phyloP scores from a whole-genome alignment of 306 rosid genomes.

The Herpetospermum pedunculosum region DNA sequence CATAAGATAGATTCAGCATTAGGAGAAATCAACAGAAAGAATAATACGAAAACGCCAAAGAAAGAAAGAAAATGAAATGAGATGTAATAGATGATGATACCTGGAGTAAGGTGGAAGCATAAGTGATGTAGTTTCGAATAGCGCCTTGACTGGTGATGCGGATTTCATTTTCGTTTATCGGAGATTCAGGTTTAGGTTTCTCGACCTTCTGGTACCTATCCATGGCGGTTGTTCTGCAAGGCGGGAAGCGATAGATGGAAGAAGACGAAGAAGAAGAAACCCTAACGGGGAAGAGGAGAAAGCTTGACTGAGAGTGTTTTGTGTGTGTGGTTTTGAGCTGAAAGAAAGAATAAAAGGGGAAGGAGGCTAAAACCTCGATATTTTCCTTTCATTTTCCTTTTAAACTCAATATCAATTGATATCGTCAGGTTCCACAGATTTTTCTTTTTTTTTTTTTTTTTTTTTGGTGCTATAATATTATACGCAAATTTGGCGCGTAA shows the following conservation, averaged over 20 bases:
- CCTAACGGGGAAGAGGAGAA: conserved; percentile 6
- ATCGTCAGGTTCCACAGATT: too few species aligned
- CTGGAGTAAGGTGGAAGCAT: conserved; percentile 89
- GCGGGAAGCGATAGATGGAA: not conserved
- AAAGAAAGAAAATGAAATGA: not conserved
- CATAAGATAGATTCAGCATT: not conserved
- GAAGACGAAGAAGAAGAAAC: not conserved
- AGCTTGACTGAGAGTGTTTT: not conserved
- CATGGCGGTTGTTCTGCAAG: conserved; percentile 26
- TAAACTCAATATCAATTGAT: not conserved
- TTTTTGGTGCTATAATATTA: not conserved
- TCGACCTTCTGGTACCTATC: conserved; percentile 91
- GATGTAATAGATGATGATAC: conserved; percentile 10
- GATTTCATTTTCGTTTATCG: conserved; percentile 32
- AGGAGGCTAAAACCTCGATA: not conserved
- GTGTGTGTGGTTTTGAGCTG: not conserved
- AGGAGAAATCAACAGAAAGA: not conserved
- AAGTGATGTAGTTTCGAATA: conserved; percentile 91
- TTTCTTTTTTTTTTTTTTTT: not conserved
- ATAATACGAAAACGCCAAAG: not conserved
- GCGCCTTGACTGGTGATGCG: conserved; percentile 93
- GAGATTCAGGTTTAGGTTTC: conserved; percentile 67
- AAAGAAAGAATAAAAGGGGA: not conserved
- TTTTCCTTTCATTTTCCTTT: not conserved
- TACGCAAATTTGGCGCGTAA: not conserved